A percentile compares a stretch with the other conserved stretches of the same genome.
Evolutionary conservation across 192 early-diverging fungal species (phyloP).

Genomic region (Phycomyces nitens): DNA sequence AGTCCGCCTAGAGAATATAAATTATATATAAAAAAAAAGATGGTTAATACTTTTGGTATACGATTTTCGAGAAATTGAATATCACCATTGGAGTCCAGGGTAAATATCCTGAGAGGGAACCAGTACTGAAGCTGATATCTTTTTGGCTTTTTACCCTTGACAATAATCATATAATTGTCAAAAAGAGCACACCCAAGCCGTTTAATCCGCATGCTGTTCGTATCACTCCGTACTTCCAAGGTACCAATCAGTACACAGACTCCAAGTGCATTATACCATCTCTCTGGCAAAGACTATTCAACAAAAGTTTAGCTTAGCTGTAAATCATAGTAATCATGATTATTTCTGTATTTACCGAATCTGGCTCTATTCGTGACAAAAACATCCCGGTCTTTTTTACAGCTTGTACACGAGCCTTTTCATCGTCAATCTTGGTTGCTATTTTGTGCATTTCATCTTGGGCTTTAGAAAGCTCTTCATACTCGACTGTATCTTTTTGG

Average conservation of each 20-base stretch:
- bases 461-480: constrained; percentile 28
- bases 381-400: constrained; percentile 29
- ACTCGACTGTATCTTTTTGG: constrained; percentile 30
- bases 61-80: background rate
- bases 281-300: constrained; percentile 31
- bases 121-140: constrained; percentile 57
- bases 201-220: constrained; percentile 32
- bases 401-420: constrained; percentile 22
- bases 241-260: constrained; percentile 45
- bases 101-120: constrained; percentile 65
- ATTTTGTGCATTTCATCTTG: constrained; percentile 36
- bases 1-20: background rate
- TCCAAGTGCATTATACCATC: constrained; percentile 37
- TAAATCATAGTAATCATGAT: no score
- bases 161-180: constrained; percentile 56
- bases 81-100: constrained; percentile 29
- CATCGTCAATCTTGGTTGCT: constrained; percentile 39
- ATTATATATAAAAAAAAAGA: constrained; percentile 5
- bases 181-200: constrained; percentile 63
- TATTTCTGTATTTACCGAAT: constrained; percentile 27
- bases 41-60: background rate
- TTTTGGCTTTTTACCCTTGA: constrained; percentile 46
- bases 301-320: no score
- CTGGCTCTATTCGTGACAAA: constrained; percentile 32
- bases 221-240: constrained; percentile 39